These are phyloP conservation scores for Syzygium jambos DNA, from an alignment of 345 rosid genomes.

Conservation along the genomic window DNA sequence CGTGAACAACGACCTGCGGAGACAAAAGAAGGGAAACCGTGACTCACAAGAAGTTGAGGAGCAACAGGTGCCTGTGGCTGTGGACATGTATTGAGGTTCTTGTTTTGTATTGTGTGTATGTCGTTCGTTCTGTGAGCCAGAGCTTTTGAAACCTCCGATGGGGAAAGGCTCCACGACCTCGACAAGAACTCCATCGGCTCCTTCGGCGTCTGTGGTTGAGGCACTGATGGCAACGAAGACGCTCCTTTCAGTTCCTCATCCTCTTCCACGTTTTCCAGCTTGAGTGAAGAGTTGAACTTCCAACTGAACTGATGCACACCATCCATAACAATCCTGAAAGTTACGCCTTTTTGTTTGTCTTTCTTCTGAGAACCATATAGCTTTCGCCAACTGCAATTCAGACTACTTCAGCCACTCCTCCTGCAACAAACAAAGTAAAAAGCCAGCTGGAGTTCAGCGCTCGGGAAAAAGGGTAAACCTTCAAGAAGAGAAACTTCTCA, in stretches of 20 bases:
- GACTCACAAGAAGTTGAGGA: slow-evolving; percentile 18
- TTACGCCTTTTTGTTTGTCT: neutral
- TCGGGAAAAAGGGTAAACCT: neutral
- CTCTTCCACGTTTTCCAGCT: slow-evolving; percentile 46
- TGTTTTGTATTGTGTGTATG: slow-evolving; percentile 11
- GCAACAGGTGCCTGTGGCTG: slow-evolving; percentile 31
- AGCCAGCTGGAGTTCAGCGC: neutral
- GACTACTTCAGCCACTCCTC: neutral
- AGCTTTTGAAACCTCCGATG: slow-evolving; percentile 88
- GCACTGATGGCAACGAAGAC: slow-evolving; percentile 39
- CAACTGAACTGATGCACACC: slow-evolving; percentile 14
- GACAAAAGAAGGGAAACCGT: neutral
- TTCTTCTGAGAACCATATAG: neutral
- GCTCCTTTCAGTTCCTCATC: slow-evolving; percentile 31
- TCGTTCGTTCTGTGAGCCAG: slow-evolving; percentile 66
- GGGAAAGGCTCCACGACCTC: slow-evolving; percentile 91
- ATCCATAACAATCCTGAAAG: slow-evolving; percentile 29
- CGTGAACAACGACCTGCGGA: neutral
- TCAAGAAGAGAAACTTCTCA: neutral
- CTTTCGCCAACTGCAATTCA: neutral
- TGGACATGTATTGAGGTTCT: slow-evolving; percentile 1
- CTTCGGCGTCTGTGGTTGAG: slow-evolving; percentile 72
- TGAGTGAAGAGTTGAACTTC: slow-evolving; percentile 25
- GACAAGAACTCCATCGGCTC: slow-evolving; percentile 94
- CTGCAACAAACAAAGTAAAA: neutral